A percentile compares a stretch with the other conserved stretches of the same genome.
Evolutionary conservation across 768 basidiomycete genomes (phyloP).

Genomic region (Tricholoma matsutake): DNA sequence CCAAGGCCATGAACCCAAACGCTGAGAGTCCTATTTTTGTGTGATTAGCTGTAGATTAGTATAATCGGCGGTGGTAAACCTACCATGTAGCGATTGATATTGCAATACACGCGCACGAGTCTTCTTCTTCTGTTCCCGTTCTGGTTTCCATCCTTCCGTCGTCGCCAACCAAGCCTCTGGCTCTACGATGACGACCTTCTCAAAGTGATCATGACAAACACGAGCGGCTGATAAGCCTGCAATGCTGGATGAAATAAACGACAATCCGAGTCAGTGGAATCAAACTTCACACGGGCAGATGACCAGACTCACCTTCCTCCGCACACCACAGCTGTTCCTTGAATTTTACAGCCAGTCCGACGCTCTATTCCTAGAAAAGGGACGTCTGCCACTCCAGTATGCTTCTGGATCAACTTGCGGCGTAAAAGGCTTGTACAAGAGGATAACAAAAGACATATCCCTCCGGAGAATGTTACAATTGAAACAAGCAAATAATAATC

Average conservation of each 20-base stretch:
- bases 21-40: background rate
- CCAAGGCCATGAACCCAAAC: background rate
- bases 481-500: no score
- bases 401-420: background rate
- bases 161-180: conserved; percentile 26
- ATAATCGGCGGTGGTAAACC: background rate
- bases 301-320: background rate
- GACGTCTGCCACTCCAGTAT: background rate
- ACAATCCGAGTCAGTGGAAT: background rate
- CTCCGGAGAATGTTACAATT: no score
- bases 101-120: conserved; percentile 23
- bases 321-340: background rate
- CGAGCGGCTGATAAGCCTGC: conserved; percentile 29
- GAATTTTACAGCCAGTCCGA: background rate
- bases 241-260: conserved; percentile 16
- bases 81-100: conserved; percentile 22
- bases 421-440: background rate
- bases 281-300: background rate
- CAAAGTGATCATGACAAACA: conserved; percentile 30
- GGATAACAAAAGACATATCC: background rate
- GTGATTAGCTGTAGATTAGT: background rate
- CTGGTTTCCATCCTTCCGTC: conserved; percentile 15
- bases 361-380: background rate
- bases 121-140: conserved; percentile 15
- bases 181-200: conserved; percentile 29